Evolutionary conservation across 2,329 filamentous ascomycete genomes (phyloP).

Genomic region (Colletotrichum tropicicola): DNA sequence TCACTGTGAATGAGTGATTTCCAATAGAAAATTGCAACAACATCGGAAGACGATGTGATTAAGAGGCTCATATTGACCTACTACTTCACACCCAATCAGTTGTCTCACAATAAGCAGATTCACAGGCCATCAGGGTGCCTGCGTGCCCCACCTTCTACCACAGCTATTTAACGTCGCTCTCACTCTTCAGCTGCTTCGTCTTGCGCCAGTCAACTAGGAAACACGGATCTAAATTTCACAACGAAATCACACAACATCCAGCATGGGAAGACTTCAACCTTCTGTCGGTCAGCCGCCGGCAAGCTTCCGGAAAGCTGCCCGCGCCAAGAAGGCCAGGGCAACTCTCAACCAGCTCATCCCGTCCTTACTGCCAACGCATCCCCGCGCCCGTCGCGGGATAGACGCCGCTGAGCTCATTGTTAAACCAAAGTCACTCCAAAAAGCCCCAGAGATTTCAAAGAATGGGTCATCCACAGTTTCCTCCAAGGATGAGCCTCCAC

Average conservation of each 20-base stretch:
- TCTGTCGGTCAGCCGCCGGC: constrained; percentile 28
- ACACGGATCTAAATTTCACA: no score
- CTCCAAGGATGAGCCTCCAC: constrained; percentile 32
- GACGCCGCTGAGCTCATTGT: constrained; percentile 59
- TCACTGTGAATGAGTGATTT: background rate
- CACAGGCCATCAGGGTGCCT: background rate
- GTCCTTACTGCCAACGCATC: constrained; percentile 59
- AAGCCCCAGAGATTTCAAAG: background rate
- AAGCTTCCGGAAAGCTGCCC: constrained; percentile 37
- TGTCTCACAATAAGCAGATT: background rate
- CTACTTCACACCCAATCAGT: background rate
- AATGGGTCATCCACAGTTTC: background rate
- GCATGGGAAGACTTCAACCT: constrained; percentile 27
- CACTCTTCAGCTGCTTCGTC: no score
- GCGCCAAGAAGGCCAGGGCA: constrained; percentile 64
- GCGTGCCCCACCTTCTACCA: background rate
- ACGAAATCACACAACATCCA: background rate
- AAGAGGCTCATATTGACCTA: background rate
- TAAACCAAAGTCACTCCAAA: constrained; percentile 36
- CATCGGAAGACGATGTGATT: background rate
- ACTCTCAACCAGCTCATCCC: constrained; percentile 70
- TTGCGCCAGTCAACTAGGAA: no score
- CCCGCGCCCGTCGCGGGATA: constrained; percentile 63
- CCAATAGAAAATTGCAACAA: background rate
- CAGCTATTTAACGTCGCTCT: background rate